Evolutionary conservation across 1,139 yeast species (phyloP).

Genomic region (Suhomyces bribrorum): DNA sequence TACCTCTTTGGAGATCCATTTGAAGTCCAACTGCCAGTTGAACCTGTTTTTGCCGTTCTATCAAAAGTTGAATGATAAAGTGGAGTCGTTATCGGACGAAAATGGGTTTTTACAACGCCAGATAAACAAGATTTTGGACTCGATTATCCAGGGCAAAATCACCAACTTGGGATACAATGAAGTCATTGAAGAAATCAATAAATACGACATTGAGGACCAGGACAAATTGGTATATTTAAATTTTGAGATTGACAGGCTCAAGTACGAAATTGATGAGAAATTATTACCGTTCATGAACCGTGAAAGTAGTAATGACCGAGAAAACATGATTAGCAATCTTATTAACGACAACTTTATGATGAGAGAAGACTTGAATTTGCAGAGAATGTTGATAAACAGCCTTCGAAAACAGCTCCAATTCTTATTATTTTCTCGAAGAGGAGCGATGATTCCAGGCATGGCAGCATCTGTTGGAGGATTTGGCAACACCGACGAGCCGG

Average conservation of each 20-base stretch:
- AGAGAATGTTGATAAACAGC: conserved; percentile 47
- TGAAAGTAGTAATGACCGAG: conserved; percentile 31
- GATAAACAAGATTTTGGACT: conserved; percentile 48
- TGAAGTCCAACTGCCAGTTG: conserved; percentile 36
- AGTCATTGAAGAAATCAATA: conserved; percentile 47
- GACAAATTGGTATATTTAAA: conserved; percentile 37
- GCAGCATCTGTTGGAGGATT: conserved; percentile 1
- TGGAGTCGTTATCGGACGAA: conserved; percentile 15
- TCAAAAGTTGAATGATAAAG: conserved; percentile 19
- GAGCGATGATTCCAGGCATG: conserved; percentile 7
- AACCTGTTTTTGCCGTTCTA: conserved; percentile 34
- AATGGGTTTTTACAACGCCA: conserved; percentile 41
- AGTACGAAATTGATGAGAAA: conserved; percentile 45
- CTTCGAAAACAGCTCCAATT: conserved; percentile 55
- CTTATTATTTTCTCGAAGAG: conserved; percentile 42
- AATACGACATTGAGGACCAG: conserved; percentile 28
- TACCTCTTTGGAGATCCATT: conserved; percentile 42
- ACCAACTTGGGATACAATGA: conserved; percentile 54
- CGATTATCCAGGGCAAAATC: conserved; percentile 52
- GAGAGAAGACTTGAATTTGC: conserved; percentile 52
- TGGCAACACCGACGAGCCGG: conserved; percentile 11
- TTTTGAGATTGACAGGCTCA: conserved; percentile 43
- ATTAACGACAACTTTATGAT: conserved; percentile 47
- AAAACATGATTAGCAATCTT: conserved; percentile 38
- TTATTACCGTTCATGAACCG: conserved; percentile 41